These are phyloP conservation scores for Mycena floridula DNA, from an alignment of 768 basidiomycete genomes.

Conservation along the genomic window DNA sequence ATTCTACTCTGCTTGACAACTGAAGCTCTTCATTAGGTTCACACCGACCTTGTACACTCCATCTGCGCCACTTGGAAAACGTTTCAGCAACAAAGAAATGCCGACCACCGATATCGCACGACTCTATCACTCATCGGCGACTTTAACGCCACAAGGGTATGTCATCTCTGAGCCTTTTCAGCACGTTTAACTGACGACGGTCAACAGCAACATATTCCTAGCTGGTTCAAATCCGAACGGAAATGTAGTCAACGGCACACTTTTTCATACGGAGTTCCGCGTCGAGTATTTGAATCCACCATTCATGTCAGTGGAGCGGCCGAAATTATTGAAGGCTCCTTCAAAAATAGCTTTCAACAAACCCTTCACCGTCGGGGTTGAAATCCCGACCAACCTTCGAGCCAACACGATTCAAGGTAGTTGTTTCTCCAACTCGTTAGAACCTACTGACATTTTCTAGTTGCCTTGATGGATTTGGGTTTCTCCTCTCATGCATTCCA, in stretches of 20 bases:
- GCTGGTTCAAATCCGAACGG: conserved; percentile 25
- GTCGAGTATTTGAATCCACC: conserved; percentile 27
- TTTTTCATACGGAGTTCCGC: conserved; percentile 13
- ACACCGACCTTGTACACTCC: conserved; percentile 37
- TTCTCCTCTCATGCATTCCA: conserved; percentile 31
- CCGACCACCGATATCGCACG: conserved; percentile 23
- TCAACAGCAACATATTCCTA: conserved; percentile 8
- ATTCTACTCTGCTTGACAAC: conserved; percentile 11
- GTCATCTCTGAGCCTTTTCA: conserved; percentile 7
- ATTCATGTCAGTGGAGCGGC: conserved; percentile 20
- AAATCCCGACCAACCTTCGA: conserved; percentile 16
- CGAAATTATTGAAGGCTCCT: conserved; percentile 18
- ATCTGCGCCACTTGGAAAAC: conserved; percentile 23
- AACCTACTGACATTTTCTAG: conserved; percentile 10
- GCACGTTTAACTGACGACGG: conserved; percentile 21
- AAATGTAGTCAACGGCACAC: conserved; percentile 24
- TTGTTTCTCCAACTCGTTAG: background rate
- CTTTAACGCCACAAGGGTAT: conserved; percentile 24
- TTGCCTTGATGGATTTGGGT: conserved; percentile 28
- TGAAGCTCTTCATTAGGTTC: conserved; percentile 10
- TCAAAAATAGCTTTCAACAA: conserved; percentile 22
- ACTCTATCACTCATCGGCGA: conserved; percentile 28
- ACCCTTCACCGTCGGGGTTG: conserved; percentile 25
- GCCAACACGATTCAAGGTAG: conserved; percentile 12
- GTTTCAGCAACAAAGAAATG: conserved; percentile 27